Conservation (phyloP, 805 yeast genomes). For the Zygosaccharomyces gambellarensis region DNA sequence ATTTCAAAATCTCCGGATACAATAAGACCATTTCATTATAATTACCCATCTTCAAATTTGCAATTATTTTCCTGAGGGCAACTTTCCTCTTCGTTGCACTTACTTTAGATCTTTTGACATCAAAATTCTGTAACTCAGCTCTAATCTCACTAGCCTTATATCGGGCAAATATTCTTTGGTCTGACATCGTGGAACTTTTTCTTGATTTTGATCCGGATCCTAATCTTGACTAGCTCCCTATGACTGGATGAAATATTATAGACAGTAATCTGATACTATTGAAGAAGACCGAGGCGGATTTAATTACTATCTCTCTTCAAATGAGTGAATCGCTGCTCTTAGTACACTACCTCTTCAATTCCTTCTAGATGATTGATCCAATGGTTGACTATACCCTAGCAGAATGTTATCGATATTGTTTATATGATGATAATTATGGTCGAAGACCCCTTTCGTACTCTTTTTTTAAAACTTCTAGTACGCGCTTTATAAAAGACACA, state of each 20-base stretch:
- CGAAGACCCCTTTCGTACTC: neutral
- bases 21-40: constrained; percentile 60
- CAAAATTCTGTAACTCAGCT: constrained; percentile 32
- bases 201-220: neutral
- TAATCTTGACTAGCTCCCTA: neutral
- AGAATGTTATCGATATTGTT: neutral
- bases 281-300: neutral
- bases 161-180: constrained; percentile 29
- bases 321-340: neutral
- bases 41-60: constrained; percentile 80
- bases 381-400: neutral
- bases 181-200: constrained; percentile 21
- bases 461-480: neutral
- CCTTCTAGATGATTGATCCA: neutral
- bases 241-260: neutral
- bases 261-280: neutral
- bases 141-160: constrained; percentile 34
- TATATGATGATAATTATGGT: neutral
- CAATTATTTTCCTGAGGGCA: constrained; percentile 66
- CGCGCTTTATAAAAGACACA: neutral
- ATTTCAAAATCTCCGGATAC: constrained; percentile 55
- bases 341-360: neutral
- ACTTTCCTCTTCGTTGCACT: constrained; percentile 38
- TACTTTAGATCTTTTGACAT: constrained; percentile 39
- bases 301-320: neutral